These are phyloP conservation scores for Hylodesmum podocarpum DNA, from an alignment of 306 rosid genomes.

Conservation along the genomic window DNA sequence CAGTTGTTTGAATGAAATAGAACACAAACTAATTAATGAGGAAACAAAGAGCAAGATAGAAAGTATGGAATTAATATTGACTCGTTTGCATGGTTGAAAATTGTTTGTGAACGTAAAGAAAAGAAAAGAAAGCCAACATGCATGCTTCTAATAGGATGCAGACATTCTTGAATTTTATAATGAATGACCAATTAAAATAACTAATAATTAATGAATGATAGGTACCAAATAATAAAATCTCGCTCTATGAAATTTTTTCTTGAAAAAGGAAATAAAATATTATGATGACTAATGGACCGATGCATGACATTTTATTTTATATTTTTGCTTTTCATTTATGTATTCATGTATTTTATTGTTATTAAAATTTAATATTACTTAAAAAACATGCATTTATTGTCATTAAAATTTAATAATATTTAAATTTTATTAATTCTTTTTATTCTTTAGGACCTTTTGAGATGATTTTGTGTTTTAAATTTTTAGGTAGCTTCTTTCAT, in stretches of 20 bases:
- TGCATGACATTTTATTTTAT: too few species aligned
- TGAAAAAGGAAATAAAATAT: too few species aligned
- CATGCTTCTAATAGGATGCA: not conserved
- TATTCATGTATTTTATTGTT: too few species aligned
- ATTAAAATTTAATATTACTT: too few species aligned
- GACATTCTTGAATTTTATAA: not conserved
- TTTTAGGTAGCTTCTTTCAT: too few species aligned
- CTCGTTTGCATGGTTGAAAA: not conserved
- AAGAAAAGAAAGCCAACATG: not conserved
- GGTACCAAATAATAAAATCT: not conserved
- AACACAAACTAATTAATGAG: not conserved
- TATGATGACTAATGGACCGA: too few species aligned
- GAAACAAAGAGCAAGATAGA: not conserved
- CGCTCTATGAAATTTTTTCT: not conserved
- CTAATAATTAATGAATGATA: not conserved
- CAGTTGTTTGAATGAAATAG: not conserved
- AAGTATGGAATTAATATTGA: not conserved
- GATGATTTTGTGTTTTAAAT: too few species aligned
- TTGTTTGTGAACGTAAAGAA: not conserved
- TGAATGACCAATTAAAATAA: not conserved
- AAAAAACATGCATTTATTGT: too few species aligned
- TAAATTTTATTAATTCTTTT: too few species aligned
- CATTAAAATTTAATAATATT: too few species aligned
- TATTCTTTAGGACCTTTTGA: too few species aligned
- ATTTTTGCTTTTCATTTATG: too few species aligned